Evolutionary conservation across 208 protist genomes (phyloP), one percentile per base, ranked within the genome.

Genomic region (Trypanosoma brucei): DNA sequence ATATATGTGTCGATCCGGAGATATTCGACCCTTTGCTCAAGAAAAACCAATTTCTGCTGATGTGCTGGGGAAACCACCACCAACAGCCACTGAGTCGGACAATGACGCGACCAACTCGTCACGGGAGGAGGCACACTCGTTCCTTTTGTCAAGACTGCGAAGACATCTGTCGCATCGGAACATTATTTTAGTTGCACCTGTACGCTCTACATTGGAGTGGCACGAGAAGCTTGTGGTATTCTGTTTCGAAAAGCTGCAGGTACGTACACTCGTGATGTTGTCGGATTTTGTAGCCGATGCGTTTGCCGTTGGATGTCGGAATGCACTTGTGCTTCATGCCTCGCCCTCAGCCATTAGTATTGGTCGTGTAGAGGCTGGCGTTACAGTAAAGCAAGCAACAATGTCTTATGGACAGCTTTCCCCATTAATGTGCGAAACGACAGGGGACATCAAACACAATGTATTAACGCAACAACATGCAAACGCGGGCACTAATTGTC

Each of bases 281-380:
- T 83, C 83, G 0, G 86, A 93, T 58, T 60, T 81, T 1, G 76
- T 88, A 31, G 83, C 86, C 0, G 71, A 64, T 49, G 49, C 67
- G 36, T 68, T 90, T 52, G 86, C 68, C 5, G 72, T 72, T 13
- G 80, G 83, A 3, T 22, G 52, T 22, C 56, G 55, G 50, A 66
- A 68, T 2, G 51, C 70, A 38, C 58, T 81, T 42, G 79, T 86
- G 9, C 50, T 86, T 31, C 71, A 80, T 14, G 68, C 58, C 7
- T 70, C 68, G 22, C 39, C 64, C n/a, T 59, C 31, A 31, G 49
- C 64, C 22, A 33, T 79, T n/a, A 68, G 51, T n/a, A n/a, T 82
- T 14, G 63, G 54, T n/a, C 62, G 62, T 31, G 72, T 86, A 2
- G 52, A 60, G 11, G 65, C 71, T 9, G 71, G 79, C 6, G 62